Evolutionary conservation across 1,284 basidiomycete genomes (phyloP), one percentile per base, ranked within the genome.

Genomic region (Tremellales sp.): DNA sequence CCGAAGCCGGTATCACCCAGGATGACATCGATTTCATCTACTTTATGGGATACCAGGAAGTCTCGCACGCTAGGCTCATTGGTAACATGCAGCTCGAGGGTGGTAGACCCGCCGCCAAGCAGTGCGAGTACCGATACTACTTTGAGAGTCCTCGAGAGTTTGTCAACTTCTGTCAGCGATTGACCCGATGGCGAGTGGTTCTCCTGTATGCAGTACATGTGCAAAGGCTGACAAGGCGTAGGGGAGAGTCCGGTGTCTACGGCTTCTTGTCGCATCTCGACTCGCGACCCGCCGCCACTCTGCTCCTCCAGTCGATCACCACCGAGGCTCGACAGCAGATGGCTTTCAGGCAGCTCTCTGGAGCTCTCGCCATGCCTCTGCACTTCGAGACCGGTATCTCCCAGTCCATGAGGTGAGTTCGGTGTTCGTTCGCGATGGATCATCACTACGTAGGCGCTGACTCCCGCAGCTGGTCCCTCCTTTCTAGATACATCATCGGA

Each of bases 241-340:
- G 62, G 60, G 84, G 84, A 36, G 84, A 87, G 63, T 79, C 80
- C 2, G 83, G 83, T 19, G 64, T 67, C 39, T 63, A 61, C 47
- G 64, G 65, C 15, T 68, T 68, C 61, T 46, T 68, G 19, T 75
- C 80, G 37, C 82, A 84, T 58, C 75, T 87, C 35, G 75, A 85
- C 66, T 82, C 81, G 21, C 76, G 82, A 19, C 75, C 79, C 3
- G 66, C 79, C 3, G 83, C 83, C 1, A 73, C 79, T 44, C 68
- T 85, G 10, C 70, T 85, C 11, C 65, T 81, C 3, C 80, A 85
- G 62, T 76, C 79, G 4, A 82, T 86, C 57, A 77, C 82, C 0
- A 82, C 80, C n/a, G 83, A 85, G 68, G 80, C 75, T 27, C 75
- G 84, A 11, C 83, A 86, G 68, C 81, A 86, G 70, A 80, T 84